Evolutionary conservation across 495 filamentous ascomycete genomes (phyloP).

Genomic region (Rusavskia elegans): DNA sequence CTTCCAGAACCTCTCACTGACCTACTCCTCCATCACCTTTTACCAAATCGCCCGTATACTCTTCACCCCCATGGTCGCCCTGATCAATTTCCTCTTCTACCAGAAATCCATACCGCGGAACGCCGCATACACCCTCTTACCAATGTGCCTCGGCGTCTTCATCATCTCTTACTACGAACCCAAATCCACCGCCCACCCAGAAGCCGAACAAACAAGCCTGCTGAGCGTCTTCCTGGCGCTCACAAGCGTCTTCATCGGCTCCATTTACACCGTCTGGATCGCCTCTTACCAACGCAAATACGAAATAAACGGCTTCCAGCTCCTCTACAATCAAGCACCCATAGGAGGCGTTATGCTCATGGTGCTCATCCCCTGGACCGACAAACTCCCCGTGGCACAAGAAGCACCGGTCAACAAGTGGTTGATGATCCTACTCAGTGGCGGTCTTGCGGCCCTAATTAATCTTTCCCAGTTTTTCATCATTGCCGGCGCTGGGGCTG

Average conservation of each 20-base stretch:
- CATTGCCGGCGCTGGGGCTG: slow-evolving; percentile 48
- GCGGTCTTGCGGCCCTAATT: slow-evolving; percentile 48
- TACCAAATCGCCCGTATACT: slow-evolving; percentile 61
- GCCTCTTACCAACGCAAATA: slow-evolving; percentile 49
- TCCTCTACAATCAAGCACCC: slow-evolving; percentile 57
- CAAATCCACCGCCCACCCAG: slow-evolving; percentile 27
- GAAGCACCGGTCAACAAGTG: slow-evolving; percentile 24
- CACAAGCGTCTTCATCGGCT: slow-evolving; percentile 44
- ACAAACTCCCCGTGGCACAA: slow-evolving; percentile 40
- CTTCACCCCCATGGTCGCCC: slow-evolving; percentile 50
- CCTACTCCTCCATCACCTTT: slow-evolving; percentile 56
- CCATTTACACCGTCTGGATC: slow-evolving; percentile 57
- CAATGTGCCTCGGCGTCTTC: slow-evolving; percentile 51
- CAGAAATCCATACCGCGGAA: slow-evolving; percentile 36
- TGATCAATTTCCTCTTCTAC: slow-evolving; percentile 53
- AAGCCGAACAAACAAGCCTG: slow-evolving; percentile 32
- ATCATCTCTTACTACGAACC: slow-evolving; percentile 61
- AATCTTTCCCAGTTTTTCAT: slow-evolving; percentile 67
- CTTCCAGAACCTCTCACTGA: slow-evolving; percentile 57
- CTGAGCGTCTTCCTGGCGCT: slow-evolving; percentile 50
- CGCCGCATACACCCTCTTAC: slow-evolving; percentile 31
- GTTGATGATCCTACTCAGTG: slow-evolving; percentile 28
- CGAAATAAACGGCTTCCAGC: slow-evolving; percentile 53
- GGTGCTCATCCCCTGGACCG: slow-evolving; percentile 48
- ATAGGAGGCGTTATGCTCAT: slow-evolving; percentile 45